phyloP scores from a whole-genome alignment of 1,284 basidiomycete genomes.

The Trichosporon ovoides region DNA sequence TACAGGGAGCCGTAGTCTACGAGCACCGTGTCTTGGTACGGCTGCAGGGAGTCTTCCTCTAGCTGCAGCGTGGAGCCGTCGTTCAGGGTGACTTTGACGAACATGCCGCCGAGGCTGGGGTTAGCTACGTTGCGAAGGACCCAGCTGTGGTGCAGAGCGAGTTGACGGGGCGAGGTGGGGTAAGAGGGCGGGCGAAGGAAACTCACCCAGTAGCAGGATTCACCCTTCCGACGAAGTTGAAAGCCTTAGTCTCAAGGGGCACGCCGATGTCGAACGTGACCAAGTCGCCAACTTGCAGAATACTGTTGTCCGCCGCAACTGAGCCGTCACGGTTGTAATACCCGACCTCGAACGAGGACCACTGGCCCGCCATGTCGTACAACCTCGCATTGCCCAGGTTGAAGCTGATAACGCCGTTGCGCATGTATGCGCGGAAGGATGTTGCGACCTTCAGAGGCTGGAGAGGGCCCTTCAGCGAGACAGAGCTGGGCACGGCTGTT shows the following conservation, averaged over 20 bases:
- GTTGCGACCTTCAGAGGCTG: constrained; percentile 6
- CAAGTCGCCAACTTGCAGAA: background rate
- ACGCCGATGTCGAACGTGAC: constrained; percentile 13
- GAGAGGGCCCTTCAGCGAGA: constrained; percentile 8
- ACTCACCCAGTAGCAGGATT: background rate
- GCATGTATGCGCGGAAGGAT: background rate
- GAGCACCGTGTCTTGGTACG: constrained; percentile 15
- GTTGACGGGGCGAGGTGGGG: too few species aligned
- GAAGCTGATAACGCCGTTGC: constrained; percentile 1
- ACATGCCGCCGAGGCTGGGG: constrained; percentile 7
- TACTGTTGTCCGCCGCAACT: background rate
- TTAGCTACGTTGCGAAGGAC: constrained; percentile 1
- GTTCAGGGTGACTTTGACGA: constrained; percentile 9
- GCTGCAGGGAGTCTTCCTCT: background rate
- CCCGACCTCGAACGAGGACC: constrained; percentile 5
- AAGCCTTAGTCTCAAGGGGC: constrained; percentile 10
- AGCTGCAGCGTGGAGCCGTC: constrained; percentile 3
- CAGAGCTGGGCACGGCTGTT: constrained; percentile 8
- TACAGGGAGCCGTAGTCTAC: constrained; percentile 12
- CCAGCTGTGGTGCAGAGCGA: too few species aligned
- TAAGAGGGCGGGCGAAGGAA: too few species aligned
- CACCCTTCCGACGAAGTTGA: background rate
- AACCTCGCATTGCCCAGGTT: constrained; percentile 7
- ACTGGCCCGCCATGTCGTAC: constrained; percentile 9
- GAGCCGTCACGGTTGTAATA: constrained; percentile 10